A percentile compares a stretch with the other conserved stretches of the same genome.
phyloP scores from a whole-genome alignment of 345 rosid species.

The Populus alba region DNA sequence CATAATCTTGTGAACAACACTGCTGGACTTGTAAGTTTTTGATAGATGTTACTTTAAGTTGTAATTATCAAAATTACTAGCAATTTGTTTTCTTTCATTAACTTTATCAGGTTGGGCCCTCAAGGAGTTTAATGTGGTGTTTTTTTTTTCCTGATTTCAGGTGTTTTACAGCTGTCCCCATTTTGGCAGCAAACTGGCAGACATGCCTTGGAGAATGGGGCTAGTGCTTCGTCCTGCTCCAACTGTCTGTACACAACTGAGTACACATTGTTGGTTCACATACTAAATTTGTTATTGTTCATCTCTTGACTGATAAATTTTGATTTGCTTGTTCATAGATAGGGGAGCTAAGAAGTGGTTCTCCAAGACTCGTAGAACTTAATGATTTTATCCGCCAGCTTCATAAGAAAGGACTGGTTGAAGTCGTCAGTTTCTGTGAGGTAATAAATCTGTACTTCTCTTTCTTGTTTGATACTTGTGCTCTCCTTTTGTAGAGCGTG shows the following conservation, averaged over 20 bases:
- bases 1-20: conserved; percentile 81
- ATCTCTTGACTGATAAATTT: conserved; percentile 11
- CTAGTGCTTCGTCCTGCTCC: conserved; percentile 96
- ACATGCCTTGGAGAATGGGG: conserved; percentile 99
- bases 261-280: neutral
- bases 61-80: neutral
- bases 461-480: neutral
- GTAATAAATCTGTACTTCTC: conserved; percentile 32
- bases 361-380: conserved; percentile 76
- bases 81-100: neutral
- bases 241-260: conserved; percentile 50
- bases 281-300: neutral
- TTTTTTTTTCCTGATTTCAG: conserved; percentile 37
- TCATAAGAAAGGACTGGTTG: conserved; percentile 70
- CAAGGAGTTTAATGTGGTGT: conserved; percentile 5
- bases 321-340: conserved; percentile 44
- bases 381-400: conserved; percentile 79
- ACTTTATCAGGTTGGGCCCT: neutral
- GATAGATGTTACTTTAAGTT: neutral
- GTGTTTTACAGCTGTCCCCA: conserved; percentile 98
- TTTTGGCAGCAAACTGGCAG: conserved; percentile 97
- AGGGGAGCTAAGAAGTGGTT: conserved; percentile 93
- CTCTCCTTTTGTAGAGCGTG: neutral
- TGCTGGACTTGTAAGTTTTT: conserved; percentile 72
- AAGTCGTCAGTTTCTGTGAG: conserved; percentile 97